A percentile compares a stretch with the other conserved stretches of the same genome.
These are phyloP conservation scores for Theileria equi DNA, from an alignment of 169 alveolate species.

Conservation along the genomic window DNA sequence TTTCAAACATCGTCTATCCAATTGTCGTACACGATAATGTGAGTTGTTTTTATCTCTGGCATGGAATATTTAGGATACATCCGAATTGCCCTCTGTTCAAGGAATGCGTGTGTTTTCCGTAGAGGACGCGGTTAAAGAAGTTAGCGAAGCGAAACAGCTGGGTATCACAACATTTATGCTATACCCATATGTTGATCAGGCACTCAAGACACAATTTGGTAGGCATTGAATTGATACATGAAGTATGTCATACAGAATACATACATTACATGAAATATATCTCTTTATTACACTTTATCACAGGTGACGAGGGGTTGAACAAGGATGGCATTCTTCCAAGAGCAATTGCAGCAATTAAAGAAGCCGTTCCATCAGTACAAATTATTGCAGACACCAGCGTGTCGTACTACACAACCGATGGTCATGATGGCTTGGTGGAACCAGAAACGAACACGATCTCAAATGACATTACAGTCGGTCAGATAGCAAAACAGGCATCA, in stretches of 20 bases:
- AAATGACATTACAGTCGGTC: slow-evolving; percentile 46
- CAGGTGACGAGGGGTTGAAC: slow-evolving; percentile 55
- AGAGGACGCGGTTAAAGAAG: slow-evolving; percentile 35
- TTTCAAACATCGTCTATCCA: slow-evolving; percentile 40
- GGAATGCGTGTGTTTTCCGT: slow-evolving; percentile 45
- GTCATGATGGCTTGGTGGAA: slow-evolving; percentile 53
- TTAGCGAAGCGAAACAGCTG: slow-evolving; percentile 39
- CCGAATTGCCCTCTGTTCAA: slow-evolving; percentile 10
- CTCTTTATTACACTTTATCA: too few relatives aligned
- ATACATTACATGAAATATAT: too few relatives aligned
- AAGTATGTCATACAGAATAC: not conserved
- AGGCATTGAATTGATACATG: not conserved
- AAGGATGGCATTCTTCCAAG: slow-evolving; percentile 49
- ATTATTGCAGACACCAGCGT: slow-evolving; percentile 57
- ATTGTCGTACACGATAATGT: slow-evolving; percentile 47
- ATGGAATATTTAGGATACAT: slow-evolving; percentile 12
- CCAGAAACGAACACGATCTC: slow-evolving; percentile 37
- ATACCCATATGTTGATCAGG: slow-evolving; percentile 34
- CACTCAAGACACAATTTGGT: slow-evolving; percentile 38
- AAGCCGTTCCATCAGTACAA: slow-evolving; percentile 49
- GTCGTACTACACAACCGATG: slow-evolving; percentile 38
- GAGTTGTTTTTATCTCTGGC: not conserved
- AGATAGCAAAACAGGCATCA: slow-evolving; percentile 58
- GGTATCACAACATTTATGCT: slow-evolving; percentile 49
- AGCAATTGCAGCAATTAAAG: slow-evolving; percentile 43